Evolutionary conservation across 148 eudicot species (phyloP).

Genomic region (Vaccinium darrowii): DNA sequence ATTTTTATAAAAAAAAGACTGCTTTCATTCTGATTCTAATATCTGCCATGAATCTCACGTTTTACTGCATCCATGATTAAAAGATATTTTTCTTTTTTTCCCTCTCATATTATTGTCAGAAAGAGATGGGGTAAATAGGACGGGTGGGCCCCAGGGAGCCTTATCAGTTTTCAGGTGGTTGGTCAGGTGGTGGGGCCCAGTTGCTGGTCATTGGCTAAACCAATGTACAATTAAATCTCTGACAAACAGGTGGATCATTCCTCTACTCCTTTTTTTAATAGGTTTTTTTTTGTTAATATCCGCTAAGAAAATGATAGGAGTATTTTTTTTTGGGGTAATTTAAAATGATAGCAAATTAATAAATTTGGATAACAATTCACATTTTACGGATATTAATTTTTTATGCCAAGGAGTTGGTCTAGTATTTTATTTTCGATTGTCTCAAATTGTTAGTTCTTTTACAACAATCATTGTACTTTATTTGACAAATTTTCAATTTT

Average conservation of each 20-base stretch:
- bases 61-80: slow-evolving; percentile 20
- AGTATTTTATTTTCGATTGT: no score
- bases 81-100: not conserved
- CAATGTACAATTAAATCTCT: slow-evolving; percentile 46
- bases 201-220: slow-evolving; percentile 46
- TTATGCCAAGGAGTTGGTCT: no score
- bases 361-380: no score
- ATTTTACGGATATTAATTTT: no score
- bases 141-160: slow-evolving; percentile 40
- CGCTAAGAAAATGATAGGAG: no score
- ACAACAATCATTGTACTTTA: no score
- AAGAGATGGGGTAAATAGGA: slow-evolving; percentile 20
- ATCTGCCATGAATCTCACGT: slow-evolving; percentile 25
- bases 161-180: slow-evolving; percentile 70
- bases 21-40: slow-evolving; percentile 9
- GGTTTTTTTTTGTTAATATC: no score
- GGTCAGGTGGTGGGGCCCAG: slow-evolving; percentile 81
- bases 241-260: slow-evolving; percentile 75
- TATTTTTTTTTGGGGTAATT: no score
- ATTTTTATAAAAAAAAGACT: not conserved
- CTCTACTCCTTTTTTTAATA: slow-evolving; percentile 2
- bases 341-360: no score
- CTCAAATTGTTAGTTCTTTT: no score
- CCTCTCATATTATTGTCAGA: not conserved
- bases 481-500: no score